Conservation (phyloP, 106 monocot genomes). For the Allium sativum region DNA sequence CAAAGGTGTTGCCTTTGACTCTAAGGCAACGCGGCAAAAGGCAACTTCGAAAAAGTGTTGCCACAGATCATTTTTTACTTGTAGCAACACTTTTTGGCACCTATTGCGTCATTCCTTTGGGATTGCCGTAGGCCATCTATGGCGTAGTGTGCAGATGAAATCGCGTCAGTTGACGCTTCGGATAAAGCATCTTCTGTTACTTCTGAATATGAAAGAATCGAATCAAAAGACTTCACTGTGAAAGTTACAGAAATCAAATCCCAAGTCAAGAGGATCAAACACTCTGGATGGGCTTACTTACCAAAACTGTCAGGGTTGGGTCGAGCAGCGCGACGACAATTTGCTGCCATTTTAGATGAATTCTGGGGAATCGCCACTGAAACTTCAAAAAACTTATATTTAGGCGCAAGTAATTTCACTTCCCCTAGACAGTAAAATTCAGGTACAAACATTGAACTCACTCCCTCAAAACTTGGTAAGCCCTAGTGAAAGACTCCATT, state of each 20-base stretch:
- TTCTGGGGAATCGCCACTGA: conserved; percentile 66
- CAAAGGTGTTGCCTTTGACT: no score
- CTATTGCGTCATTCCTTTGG: no score
- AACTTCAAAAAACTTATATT: conserved; percentile 20
- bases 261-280: conserved; percentile 13
- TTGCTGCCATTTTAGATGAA: conserved; percentile 64
- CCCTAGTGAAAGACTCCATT: conserved; percentile 38
- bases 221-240: conserved; percentile 8
- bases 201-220: conserved; percentile 1
- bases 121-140: no score
- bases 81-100: no score
- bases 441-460: conserved; percentile 25
- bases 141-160: conserved; percentile 19
- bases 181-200: conserved; percentile 17
- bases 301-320: conserved; percentile 75
- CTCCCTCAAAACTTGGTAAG: conserved; percentile 30
- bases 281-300: conserved; percentile 22
- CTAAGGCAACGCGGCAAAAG: no score
- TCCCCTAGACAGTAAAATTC: conserved; percentile 20
- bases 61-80: no score
- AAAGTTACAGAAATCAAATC: conserved; percentile 16
- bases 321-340: conserved; percentile 73
- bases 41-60: no score
- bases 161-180: conserved; percentile 11
- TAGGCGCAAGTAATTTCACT: conserved; percentile 27